A percentile compares a stretch with the other conserved stretches of the same genome.
phyloP scores from a whole-genome alignment of 106 monocot genomes.

The Acorus gramineus region DNA sequence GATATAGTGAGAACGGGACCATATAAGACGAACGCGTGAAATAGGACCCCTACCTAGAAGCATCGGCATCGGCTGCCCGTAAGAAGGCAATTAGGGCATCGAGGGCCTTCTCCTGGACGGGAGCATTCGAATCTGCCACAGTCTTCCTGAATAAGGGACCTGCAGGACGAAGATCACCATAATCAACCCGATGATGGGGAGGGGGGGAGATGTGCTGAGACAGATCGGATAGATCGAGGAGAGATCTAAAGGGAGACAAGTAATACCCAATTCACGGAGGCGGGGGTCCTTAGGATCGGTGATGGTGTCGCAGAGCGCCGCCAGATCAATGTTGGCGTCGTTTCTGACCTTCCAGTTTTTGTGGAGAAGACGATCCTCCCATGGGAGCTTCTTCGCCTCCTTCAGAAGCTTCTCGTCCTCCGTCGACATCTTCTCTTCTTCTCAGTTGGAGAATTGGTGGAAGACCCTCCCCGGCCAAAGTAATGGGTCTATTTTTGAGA shows the following conservation, averaged over 20 bases:
- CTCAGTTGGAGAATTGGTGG: neutral
- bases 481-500: no score
- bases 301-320: constrained; percentile 78
- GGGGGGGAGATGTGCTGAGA: neutral
- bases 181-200: no score
- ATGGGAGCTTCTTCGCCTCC: constrained; percentile 99
- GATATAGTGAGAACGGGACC: no score
- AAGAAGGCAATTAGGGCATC: constrained; percentile 78
- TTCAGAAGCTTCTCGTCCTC: constrained; percentile 98
- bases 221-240: neutral
- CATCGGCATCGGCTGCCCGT: constrained; percentile 88
- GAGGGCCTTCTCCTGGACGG: constrained; percentile 98
- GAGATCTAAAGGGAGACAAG: neutral
- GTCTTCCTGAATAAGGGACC: constrained; percentile 87
- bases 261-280: constrained; percentile 78
- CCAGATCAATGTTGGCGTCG: constrained; percentile 97
- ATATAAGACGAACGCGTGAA: neutral
- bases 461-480: no score
- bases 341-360: constrained; percentile 99
- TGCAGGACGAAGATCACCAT: neutral
- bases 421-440: constrained; percentile 56
- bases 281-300: constrained; percentile 94
- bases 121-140: constrained; percentile 91
- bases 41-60: constrained; percentile 42
- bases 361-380: constrained; percentile 91